These are phyloP conservation scores for Trichoderma hamatum DNA, from an alignment of 2,329 filamentous ascomycete genomes.

Conservation along the genomic window DNA sequence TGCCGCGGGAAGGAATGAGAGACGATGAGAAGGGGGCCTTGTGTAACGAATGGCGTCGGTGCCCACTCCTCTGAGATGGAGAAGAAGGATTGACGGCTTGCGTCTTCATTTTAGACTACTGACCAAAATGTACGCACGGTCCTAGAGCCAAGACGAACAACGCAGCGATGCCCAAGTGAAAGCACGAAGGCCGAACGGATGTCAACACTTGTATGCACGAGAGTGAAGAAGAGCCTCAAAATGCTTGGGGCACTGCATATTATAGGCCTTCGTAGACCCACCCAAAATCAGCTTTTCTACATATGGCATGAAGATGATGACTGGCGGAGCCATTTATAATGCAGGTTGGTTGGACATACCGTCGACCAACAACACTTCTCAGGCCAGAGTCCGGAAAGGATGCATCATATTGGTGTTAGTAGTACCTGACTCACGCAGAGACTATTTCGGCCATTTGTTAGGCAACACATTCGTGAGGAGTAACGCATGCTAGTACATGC, in stretches of 20 bases:
- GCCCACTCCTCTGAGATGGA: conserved; percentile 20
- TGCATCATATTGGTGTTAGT: not conserved
- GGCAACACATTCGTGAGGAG: conserved; percentile 8
- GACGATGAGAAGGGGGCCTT: conserved; percentile 3
- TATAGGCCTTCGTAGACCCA: conserved; percentile 17
- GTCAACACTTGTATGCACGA: not conserved
- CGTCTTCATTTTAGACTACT: conserved; percentile 18
- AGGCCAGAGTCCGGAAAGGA: not conserved
- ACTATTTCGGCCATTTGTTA: not conserved
- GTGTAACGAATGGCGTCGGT: conserved; percentile 14
- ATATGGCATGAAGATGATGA: conserved; percentile 1
- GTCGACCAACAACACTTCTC: conserved; percentile 19
- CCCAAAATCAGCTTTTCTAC: conserved; percentile 6
- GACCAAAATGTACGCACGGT: not conserved
- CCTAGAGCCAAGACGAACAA: conserved; percentile 5
- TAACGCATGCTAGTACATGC: not conserved
- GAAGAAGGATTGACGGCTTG: conserved; percentile 20
- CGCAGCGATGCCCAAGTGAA: conserved; percentile 13
- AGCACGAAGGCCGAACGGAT: not conserved
- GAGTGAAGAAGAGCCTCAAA: conserved; percentile 14
- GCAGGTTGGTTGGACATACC: conserved; percentile 11
- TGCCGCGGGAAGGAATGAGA: conserved; percentile 18
- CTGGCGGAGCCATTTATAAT: conserved; percentile 22
- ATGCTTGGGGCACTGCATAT: conserved; percentile 5
- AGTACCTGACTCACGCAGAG: not conserved